Evolutionary conservation across 73 alveolate species (phyloP).

Genomic region (Uronychia setigera): DNA sequence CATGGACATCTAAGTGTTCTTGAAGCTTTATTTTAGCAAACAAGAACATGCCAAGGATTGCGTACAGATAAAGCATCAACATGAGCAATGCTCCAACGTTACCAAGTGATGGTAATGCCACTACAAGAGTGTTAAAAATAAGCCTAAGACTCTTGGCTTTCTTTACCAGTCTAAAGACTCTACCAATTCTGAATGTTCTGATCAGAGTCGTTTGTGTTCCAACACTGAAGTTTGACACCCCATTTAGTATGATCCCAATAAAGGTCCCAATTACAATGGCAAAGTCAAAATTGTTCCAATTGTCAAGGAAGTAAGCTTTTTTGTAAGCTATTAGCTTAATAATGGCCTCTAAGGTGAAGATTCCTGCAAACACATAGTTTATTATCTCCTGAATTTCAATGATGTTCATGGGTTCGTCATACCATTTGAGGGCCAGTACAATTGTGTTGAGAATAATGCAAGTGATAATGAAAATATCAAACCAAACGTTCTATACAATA

Average conservation of each 20-base stretch:
- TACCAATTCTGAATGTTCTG: constrained; percentile 44
- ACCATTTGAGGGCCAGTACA: constrained; percentile 81
- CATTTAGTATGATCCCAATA: constrained; percentile 19
- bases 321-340: constrained; percentile 17
- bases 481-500: constrained; percentile 3
- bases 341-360: constrained; percentile 76
- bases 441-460: constrained; percentile 80
- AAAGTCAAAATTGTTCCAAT: constrained; percentile 20
- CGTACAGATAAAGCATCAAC: constrained; percentile 41
- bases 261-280: constrained; percentile 5
- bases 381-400: constrained; percentile 41
- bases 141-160: constrained; percentile 9
- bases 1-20: constrained; percentile 26
- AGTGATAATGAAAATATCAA: constrained; percentile 35
- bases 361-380: constrained; percentile 74
- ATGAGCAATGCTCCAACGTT: constrained; percentile 58
- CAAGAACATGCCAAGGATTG: constrained; percentile 54
- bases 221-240: constrained; percentile 20
- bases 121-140: constrained; percentile 28
- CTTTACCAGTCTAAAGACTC: constrained; percentile 47
- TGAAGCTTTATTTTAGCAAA: constrained; percentile 51
- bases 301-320: neutral
- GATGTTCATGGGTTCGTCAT: constrained; percentile 60
- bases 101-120: constrained; percentile 56
- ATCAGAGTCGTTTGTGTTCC: constrained; percentile 20